phyloP scores from a whole-genome alignment of 768 basidiomycete species.

The Holtermannia corniformis region DNA sequence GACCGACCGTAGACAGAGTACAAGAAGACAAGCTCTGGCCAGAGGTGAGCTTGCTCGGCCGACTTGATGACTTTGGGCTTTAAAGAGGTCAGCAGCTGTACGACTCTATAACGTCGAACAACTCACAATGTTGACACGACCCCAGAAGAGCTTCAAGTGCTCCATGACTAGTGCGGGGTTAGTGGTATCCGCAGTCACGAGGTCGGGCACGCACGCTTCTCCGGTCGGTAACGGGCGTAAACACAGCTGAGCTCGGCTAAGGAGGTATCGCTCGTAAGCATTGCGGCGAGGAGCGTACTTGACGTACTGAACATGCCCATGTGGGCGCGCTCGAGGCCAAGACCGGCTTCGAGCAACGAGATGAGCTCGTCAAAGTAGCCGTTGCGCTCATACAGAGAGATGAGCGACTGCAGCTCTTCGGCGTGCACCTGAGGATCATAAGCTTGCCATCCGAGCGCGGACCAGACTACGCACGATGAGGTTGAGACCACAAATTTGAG shows the following conservation, averaged over 20 bases:
- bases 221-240: slow-evolving; percentile 52
- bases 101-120: background rate
- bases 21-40: slow-evolving; percentile 96
- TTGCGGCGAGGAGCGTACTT: too few relatives aligned
- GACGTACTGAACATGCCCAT: slow-evolving; percentile 93
- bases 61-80: slow-evolving; percentile 93
- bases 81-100: background rate
- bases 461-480: slow-evolving; percentile 78
- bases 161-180: slow-evolving; percentile 69
- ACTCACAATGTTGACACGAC: slow-evolving; percentile 73
- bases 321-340: slow-evolving; percentile 94
- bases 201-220: slow-evolving; percentile 64
- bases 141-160: slow-evolving; percentile 82
- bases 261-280: too few relatives aligned
- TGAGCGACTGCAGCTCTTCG: slow-evolving; percentile 46
- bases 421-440: slow-evolving; percentile 21
- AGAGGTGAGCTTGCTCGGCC: slow-evolving; percentile 89
- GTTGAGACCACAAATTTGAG: slow-evolving; percentile 97
- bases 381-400: slow-evolving; percentile 76
- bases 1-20: slow-evolving; percentile 98
- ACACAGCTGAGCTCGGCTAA: background rate
- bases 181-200: background rate
- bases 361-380: slow-evolving; percentile 95
- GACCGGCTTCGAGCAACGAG: slow-evolving; percentile 78
- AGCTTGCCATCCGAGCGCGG: background rate